phyloP scores from a whole-genome alignment of 257 asterid species.

The Vinca minor region DNA sequence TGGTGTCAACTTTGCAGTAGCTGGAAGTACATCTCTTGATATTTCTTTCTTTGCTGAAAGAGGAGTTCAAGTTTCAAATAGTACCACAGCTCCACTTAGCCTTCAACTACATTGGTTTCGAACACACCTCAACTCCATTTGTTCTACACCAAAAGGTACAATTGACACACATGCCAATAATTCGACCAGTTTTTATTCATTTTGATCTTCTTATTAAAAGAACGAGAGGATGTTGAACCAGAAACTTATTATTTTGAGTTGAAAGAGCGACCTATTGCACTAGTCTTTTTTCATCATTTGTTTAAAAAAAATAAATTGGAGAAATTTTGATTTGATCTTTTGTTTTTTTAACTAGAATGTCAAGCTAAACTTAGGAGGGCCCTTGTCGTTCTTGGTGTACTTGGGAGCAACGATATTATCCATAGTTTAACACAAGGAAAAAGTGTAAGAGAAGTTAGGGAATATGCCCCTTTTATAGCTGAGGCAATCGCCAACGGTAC shows the following conservation, averaged over 20 bases:
- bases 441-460: conserved; percentile 11
- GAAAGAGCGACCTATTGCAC: too few species aligned
- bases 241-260: too few species aligned
- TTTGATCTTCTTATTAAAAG: too few species aligned
- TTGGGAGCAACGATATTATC: conserved; percentile 26
- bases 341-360: conserved; percentile 22
- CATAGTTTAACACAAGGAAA: not conserved
- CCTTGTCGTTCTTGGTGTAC: conserved; percentile 23
- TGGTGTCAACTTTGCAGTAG: conserved; percentile 37
- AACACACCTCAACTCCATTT: conserved; percentile 12
- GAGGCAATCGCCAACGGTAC: conserved; percentile 17
- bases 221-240: too few species aligned
- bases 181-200: too few species aligned
- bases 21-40: conserved; percentile 25
- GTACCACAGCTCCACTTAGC: conserved; percentile 10
- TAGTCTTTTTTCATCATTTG: too few species aligned
- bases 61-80: conserved; percentile 2
- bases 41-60: conserved; percentile 10
- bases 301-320: too few species aligned
- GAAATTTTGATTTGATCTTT: too few species aligned
- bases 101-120: conserved; percentile 24
- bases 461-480: conserved; percentile 15
- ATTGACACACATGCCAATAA: too few species aligned
- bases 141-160: conserved; percentile 3
- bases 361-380: conserved; percentile 8